phyloP scores from a whole-genome alignment of 371 early-diverging fungal species.

The Mucor velutinosus region DNA sequence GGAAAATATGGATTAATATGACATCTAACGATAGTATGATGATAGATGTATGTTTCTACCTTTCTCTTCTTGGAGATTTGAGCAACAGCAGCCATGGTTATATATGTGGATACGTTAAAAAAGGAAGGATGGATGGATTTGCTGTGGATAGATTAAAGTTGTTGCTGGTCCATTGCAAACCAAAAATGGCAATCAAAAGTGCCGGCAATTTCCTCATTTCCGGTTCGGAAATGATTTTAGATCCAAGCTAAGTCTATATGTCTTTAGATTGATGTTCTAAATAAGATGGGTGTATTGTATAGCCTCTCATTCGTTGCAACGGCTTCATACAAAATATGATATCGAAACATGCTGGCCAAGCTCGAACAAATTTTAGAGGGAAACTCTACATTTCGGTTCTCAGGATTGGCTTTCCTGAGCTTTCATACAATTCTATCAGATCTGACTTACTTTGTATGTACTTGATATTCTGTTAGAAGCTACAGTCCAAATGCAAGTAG shows the following conservation, averaged over 20 bases:
- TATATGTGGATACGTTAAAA: conserved; percentile 14
- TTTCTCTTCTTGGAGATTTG: conserved; percentile 32
- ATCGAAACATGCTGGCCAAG: too few species aligned
- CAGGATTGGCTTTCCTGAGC: too few species aligned
- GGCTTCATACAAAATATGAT: too few species aligned
- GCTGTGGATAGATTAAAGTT: background rate
- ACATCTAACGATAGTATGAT: conserved; percentile 4
- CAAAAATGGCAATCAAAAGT: conserved; percentile 7
- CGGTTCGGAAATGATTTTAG: background rate
- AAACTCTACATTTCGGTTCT: too few species aligned
- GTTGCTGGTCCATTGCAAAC: background rate
- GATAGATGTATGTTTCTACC: conserved; percentile 6
- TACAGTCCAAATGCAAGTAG: too few species aligned
- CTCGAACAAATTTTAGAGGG: too few species aligned
- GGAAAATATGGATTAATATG: background rate
- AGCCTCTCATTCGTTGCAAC: too few species aligned
- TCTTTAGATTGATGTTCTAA: background rate
- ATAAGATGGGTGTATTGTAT: background rate
- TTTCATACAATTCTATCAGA: too few species aligned
- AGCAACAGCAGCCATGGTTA: conserved; percentile 20
- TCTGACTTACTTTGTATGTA: too few species aligned
- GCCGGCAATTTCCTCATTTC: background rate
- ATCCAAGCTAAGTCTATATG: background rate
- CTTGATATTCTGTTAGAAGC: too few species aligned
- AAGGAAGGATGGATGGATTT: conserved; percentile 14